Percentiles rank a stretch among this genome's conserved stretches.
phyloP scores from a whole-genome alignment of 2,329 filamentous ascomycete genomes.

The Epichloe gansuensis region DNA sequence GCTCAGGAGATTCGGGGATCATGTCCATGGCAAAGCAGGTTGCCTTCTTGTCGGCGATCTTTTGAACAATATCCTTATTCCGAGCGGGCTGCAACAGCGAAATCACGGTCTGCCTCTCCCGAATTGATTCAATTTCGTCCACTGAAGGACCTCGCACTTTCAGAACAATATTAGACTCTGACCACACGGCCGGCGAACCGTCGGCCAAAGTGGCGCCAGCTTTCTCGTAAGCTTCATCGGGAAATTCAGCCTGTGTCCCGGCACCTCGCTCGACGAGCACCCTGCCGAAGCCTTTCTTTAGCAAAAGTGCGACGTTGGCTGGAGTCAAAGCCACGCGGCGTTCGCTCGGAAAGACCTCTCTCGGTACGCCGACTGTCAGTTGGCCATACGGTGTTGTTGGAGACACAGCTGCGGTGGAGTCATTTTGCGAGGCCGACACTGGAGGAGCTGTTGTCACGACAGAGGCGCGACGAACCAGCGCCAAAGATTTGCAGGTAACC shows the following conservation, averaged over 20 bases:
- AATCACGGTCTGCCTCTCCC: conserved; percentile 60
- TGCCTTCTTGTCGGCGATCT: conserved; percentile 55
- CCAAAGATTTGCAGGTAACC: conserved; percentile 18
- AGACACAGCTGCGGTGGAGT: conserved; percentile 28
- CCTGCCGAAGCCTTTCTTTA: conserved; percentile 74
- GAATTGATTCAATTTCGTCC: conserved; percentile 57
- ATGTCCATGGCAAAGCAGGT: conserved; percentile 87
- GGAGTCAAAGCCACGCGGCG: conserved; percentile 76
- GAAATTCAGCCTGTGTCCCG: conserved; percentile 65
- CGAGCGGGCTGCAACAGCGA: conserved; percentile 76
- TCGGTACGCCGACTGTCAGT: conserved; percentile 67
- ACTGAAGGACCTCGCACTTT: conserved; percentile 69
- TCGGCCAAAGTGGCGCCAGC: conserved; percentile 71
- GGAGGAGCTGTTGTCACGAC: conserved; percentile 16
- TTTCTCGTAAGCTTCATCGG: conserved; percentile 62
- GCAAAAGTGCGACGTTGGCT: conserved; percentile 65
- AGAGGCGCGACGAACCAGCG: conserved; percentile 28
- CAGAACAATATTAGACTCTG: conserved; percentile 63
- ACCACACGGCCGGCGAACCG: conserved; percentile 54
- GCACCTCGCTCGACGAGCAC: conserved; percentile 72
- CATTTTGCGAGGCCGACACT: conserved; percentile 16
- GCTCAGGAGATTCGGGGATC: conserved; percentile 79
- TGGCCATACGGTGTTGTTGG: conserved; percentile 52
- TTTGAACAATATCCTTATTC: conserved; percentile 64
- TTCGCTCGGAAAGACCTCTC: conserved; percentile 67